Conservation (phyloP, 257 asterid species). For the Nicotiana noctiflora region DNA sequence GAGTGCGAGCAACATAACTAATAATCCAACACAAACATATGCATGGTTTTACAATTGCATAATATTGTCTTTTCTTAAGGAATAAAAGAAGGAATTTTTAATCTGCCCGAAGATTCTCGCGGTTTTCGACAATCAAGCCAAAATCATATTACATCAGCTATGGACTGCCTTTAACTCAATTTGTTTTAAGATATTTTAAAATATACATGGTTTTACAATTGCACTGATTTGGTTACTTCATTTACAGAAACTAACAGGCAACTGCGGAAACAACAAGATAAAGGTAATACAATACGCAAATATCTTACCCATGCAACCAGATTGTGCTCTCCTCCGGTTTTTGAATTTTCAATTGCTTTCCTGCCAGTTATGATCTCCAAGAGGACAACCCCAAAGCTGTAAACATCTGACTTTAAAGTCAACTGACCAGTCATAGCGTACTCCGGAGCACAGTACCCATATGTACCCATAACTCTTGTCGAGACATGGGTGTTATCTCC, state of each 20-base stretch:
- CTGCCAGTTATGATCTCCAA: constrained; percentile 86
- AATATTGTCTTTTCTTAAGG: not conserved
- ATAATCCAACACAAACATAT: too few species aligned
- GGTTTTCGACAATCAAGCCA: not conserved
- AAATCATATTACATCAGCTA: not conserved
- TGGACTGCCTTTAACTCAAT: not conserved
- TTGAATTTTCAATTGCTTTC: constrained; percentile 75
- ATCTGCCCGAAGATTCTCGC: not conserved
- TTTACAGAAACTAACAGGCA: not conserved
- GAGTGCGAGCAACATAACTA: not conserved
- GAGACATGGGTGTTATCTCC: constrained; percentile 94
- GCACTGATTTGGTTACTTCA: not conserved
- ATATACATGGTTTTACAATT: not conserved
- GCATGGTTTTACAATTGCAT: not conserved
- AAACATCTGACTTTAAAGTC: constrained; percentile 83
- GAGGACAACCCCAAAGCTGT: constrained; percentile 95
- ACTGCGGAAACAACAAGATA: not conserved
- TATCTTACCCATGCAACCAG: constrained; percentile 76
- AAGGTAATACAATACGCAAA: not conserved
- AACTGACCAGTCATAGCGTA: constrained; percentile 95
- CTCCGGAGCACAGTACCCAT: constrained; percentile 96
- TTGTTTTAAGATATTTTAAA: not conserved
- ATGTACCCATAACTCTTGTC: constrained; percentile 94
- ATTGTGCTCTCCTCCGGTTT: constrained; percentile 66
- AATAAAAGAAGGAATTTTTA: too few species aligned